Evolutionary conservation across 768 basidiomycete species (phyloP).

Genomic region (Kwoniella sp.): DNA sequence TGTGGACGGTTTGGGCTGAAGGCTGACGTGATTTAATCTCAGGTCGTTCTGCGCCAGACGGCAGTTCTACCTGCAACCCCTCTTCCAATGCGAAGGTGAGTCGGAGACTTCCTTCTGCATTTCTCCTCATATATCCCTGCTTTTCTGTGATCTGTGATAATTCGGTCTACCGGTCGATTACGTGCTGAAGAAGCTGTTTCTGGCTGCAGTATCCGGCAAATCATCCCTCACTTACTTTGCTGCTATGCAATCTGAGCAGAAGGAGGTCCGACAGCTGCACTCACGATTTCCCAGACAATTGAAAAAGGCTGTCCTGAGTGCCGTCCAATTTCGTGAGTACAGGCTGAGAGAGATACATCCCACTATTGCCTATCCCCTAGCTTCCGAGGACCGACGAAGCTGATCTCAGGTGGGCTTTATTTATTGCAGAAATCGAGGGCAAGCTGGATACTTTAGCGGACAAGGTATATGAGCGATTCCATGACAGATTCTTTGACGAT

Average conservation of each 20-base stretch:
- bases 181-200: background rate
- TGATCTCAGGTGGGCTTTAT: background rate
- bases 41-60: constrained; percentile 85
- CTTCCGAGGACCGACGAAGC: too few species aligned
- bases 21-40: constrained; percentile 4
- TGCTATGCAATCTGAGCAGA: constrained; percentile 85
- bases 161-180: background rate
- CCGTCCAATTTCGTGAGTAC: constrained; percentile 94
- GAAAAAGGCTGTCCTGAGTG: constrained; percentile 84
- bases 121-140: background rate
- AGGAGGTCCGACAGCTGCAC: constrained; percentile 86
- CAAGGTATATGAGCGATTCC: constrained; percentile 91
- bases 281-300: constrained; percentile 88
- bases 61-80: constrained; percentile 89
- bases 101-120: background rate
- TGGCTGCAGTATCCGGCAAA: constrained; percentile 74
- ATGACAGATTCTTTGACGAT: constrained; percentile 86
- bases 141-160: background rate
- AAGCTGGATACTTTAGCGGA: constrained; percentile 93
- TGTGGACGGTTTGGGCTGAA: background rate
- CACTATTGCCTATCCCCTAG: too few species aligned
- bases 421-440: constrained; percentile 82
- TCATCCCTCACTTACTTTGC: constrained; percentile 91
- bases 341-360: too few species aligned
- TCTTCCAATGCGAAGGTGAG: constrained; percentile 84